Evolutionary conservation across 352 stramenopile genomes (phyloP).

Genomic region (Phytophthora lateralis): DNA sequence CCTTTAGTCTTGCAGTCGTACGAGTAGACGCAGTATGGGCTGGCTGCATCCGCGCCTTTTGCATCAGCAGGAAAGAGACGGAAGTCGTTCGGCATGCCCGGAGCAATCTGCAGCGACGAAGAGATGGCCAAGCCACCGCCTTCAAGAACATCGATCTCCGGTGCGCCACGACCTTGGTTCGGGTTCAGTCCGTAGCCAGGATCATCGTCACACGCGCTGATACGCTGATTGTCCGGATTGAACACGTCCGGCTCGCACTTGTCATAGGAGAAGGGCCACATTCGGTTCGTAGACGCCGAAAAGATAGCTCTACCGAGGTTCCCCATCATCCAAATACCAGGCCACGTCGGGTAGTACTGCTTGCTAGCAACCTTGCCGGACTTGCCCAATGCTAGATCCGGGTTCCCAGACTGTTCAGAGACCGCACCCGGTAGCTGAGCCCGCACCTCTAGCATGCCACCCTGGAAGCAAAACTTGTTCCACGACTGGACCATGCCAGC

Average conservation of each 20-base stretch:
- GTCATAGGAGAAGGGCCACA: conserved; percentile 95
- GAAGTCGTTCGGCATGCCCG: conserved; percentile 67
- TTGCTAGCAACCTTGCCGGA: conserved; percentile 52
- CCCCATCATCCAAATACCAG: conserved; percentile 94
- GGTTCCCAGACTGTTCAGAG: conserved; percentile 52
- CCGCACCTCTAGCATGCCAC: conserved; percentile 90
- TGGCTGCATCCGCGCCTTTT: conserved; percentile 23
- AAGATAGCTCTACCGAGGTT: conserved; percentile 94
- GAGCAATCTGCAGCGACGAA: conserved; percentile 89
- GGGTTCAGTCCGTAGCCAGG: conserved; percentile 91
- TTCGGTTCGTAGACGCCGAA: conserved; percentile 86
- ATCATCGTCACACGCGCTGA: conserved; percentile 82
- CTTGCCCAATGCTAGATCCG: conserved; percentile 42
- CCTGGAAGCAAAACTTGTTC: conserved; percentile 95
- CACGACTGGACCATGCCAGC: conserved; percentile 90
- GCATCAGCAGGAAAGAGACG: conserved; percentile 55
- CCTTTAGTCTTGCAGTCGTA: conserved; percentile 56
- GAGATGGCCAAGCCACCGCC: conserved; percentile 81
- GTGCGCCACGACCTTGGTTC: conserved; percentile 81
- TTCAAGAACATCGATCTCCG: conserved; percentile 95
- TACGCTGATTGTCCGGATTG: conserved; percentile 44
- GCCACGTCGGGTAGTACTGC: conserved; percentile 82
- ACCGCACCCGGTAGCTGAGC: conserved; percentile 89
- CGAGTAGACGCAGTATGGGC: conserved; percentile 54
- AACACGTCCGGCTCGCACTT: conserved; percentile 74